phyloP scores from a whole-genome alignment of 75 land plant species.

The Chamaecyparis obtusa region DNA sequence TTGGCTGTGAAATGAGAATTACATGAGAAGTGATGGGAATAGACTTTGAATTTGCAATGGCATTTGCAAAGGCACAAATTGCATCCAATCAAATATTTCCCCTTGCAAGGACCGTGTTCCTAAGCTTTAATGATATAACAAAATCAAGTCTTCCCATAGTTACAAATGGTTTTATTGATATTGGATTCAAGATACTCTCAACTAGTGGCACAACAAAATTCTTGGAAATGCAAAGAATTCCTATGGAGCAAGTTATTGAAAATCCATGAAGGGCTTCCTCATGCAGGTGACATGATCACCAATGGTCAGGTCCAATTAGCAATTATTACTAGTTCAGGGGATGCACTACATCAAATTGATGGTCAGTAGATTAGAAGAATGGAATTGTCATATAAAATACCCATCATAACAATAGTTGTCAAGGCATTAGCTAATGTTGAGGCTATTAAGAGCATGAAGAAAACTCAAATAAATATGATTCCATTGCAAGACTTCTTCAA shows the following conservation, averaged over 20 bases:
- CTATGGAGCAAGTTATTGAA: constrained; percentile 80
- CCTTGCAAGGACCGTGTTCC: constrained; percentile 77
- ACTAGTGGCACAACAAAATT: constrained; percentile 78
- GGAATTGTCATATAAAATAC: too few relatives aligned
- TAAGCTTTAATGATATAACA: constrained; percentile 88
- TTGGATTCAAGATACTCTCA: constrained; percentile 84
- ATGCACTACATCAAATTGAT: constrained; percentile 81
- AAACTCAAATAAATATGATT: constrained; percentile 61
- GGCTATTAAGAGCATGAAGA: constrained; percentile 77
- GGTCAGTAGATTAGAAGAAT: too few relatives aligned
- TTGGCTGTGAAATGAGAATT: constrained; percentile 98
- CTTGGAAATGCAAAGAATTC: constrained; percentile 58
- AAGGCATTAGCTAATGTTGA: constrained; percentile 82
- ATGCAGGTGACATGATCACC: constrained; percentile 93
- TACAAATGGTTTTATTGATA: constrained; percentile 62
- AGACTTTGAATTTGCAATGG: too few relatives aligned
- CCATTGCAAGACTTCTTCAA: too few relatives aligned
- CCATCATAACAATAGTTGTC: too few relatives aligned
- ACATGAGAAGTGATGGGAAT: constrained; percentile 99
- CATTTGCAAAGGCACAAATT: too few relatives aligned
- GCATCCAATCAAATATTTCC: too few relatives aligned
- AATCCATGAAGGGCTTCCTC: constrained; percentile 97
- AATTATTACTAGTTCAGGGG: constrained; percentile 95
- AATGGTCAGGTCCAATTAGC: constrained; percentile 91
- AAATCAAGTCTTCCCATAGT: constrained; percentile 63